Conservation (phyloP, 2,329 filamentous ascomycete species). For the Elsinoe ampelina region DNA sequence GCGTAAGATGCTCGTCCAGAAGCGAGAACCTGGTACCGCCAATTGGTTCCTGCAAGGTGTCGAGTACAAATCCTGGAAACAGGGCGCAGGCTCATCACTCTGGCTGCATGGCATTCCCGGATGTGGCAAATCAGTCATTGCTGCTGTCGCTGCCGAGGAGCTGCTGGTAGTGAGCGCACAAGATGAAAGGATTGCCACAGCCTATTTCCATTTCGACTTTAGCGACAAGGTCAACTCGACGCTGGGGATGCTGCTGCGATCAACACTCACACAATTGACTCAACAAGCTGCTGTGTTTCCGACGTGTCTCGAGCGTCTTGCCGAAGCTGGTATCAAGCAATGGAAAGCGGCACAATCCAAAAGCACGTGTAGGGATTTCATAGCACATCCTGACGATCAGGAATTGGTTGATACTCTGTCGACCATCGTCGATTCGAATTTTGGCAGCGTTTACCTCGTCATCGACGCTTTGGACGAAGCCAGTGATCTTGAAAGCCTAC, state of each 20-base stretch:
- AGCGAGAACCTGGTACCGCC: neutral
- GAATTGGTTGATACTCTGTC: too few relatives aligned
- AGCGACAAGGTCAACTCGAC: neutral
- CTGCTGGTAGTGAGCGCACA: neutral
- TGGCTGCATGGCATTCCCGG: neutral
- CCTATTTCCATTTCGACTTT: neutral
- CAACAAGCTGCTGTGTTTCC: neutral
- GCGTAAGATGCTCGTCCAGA: neutral
- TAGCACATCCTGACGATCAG: too few relatives aligned
- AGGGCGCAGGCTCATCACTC: neutral
- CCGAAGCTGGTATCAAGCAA: neutral
- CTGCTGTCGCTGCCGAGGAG: neutral
- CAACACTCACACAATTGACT: neutral
- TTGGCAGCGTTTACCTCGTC: neutral
- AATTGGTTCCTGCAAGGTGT: neutral
- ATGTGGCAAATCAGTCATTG: slow-evolving; percentile 3
- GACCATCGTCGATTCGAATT: neutral
- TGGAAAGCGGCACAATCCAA: neutral
- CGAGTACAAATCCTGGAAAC: neutral
- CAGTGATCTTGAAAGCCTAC: neutral
- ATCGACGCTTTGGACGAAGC: neutral
- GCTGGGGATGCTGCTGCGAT: neutral
- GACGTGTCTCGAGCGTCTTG: neutral
- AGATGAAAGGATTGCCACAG: neutral
- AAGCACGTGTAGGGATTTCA: neutral